Evolutionary conservation across 176 grass and related monocot genomes (phyloP), one percentile per base, ranked within the genome.

Genomic region (Raddia distichophylla): DNA sequence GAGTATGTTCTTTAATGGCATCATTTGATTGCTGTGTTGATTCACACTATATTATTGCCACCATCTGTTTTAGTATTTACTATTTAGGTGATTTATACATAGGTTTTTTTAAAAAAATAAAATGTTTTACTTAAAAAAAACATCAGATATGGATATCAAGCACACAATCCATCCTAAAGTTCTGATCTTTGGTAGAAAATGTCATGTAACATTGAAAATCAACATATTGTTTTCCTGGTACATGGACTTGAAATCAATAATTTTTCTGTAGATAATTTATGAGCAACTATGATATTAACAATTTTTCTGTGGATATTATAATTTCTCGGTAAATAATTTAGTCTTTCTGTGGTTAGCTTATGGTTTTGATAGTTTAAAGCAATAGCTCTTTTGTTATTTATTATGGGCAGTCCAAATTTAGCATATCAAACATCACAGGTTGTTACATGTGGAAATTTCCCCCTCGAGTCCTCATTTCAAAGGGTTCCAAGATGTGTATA

Each of bases 401-500:
- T 67, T 75, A 12, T 52, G 50, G 13, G 52, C 1, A 33, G 53
- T 77, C 22, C 64, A 60, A 11, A 64, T 48, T 49, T 33, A 69
- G 18, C 49, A 54, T 18, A 56, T 34, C 83, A 51, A 48, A 40
- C 7, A 84, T 11, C 76, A 64, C 79, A 96, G 93, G 87, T 96
- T 71, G 93, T 96, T 69, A 96, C 93, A 18, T 96, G 93, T 82
- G 93, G 93, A 76, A 90, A 86, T 87, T 58, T 91, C 19, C 91
- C 94, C 34, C 76, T 97, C 22, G 94, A 97, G 37, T 91, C 91
- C 6, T 93, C 94, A 77, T 93, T 93, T 67, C 87, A 85, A 77
- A 87, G 85, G 74, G 84, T 97, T 48, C 91, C 87, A 8, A 90
- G 94, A 69, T 97, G 94, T 85, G 86, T 97, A 46, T 97, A 93